Evolutionary conservation across 2,329 filamentous ascomycete genomes (phyloP), one percentile per base, ranked within the genome.

Genomic region (Chaetomium sp.): DNA sequence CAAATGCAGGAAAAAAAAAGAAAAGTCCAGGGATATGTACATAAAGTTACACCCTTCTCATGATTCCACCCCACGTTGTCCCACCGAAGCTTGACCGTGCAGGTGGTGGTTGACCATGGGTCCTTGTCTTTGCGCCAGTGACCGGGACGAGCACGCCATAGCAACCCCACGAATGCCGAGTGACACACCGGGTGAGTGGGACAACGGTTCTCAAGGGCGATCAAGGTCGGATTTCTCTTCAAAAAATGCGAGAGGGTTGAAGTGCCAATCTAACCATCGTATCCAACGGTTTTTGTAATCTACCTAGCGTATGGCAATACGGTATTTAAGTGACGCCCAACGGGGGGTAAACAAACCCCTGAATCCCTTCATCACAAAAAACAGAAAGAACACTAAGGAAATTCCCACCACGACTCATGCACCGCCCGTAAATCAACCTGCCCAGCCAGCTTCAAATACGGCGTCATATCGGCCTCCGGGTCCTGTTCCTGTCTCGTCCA

Each of bases 371-470:
- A 27, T 27, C 19, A 27, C 19, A 27, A 27, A 27, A 27, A 38
- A 12, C 11, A 38, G 8, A 8, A 12, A 38, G 8, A 8, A 8
- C 11, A 38, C 43, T 40, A 73, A 14, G 71, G 71, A 38, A 71
- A 60, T 33, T 76, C 75, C 76, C 79, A 88, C 86, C 86, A 90
- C 14, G 76, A 76, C 73, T 90, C 87, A 66, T 89, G 80, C 51
- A 87, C 66, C 45, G 81, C 76, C 60, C 76, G 75, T 58, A 89
- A 68, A 65, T 88, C 81, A 42, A 84, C 73, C 37, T 79, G 73
- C 38, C 74, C 75, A 0, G 79, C 79, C 35, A 76, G 62, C 60
- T 72, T 79, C 54, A 90, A 67, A 74, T 89, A 88, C 8, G 78
- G 72, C 9, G 83, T 86, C 66, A 87, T 72, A 62, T 88, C 84